Evolutionary conservation across 163 green algal genomes (phyloP), one percentile per base, ranked within the genome.

Genomic region (Coccomyxa subellipsoidea): DNA sequence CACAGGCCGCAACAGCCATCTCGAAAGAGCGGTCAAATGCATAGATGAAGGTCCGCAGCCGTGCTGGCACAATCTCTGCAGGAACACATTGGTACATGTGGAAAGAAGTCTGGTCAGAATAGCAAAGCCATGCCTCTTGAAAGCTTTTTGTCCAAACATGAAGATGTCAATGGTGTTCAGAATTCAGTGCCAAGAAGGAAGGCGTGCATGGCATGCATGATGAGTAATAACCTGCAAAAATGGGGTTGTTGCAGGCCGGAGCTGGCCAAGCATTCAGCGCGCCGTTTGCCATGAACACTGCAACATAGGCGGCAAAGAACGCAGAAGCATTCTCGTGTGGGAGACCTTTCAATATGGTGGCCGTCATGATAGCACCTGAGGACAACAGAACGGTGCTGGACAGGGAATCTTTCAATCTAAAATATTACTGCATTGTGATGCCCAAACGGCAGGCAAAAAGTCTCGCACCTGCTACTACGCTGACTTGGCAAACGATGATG

Each of bases 41-140:
- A 80, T 95, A 98, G 31, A 98, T 90, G 32, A 89, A 91, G 27
- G 78, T 92, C 29, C 94, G 81, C 86, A 95, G 83, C 77, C 93
- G 80, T 70, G 92, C 89, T 9, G 94, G 94, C 53, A 98, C 93
- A 59, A 98, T 93, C 79, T 97, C 93, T 21, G 92, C 87, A 85
- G 96, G 47, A 93, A 31, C 69, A 76, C 69, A 76, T 95, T 84
- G 21, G 85, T 85, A 1, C 38, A 81, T 32, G n/a, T n/a, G n/a
- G n/a, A n/a, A 80, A n/a, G 36, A 15, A 31, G 34, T 80, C 18
- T 25, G 15, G 54, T 40, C 47, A 59, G 47, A 59, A 59, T 12
- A 0, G 25, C 32, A 18, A 36, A 0, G 32, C 25, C 23, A 38
- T 7, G 34, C 4, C 10, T 25, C 69, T 76, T 6, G 7, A 35